Base-by-base conservation (phyloP, 2,329 filamentous ascomycete genomes). In the Verticillium dahliae region DNA sequence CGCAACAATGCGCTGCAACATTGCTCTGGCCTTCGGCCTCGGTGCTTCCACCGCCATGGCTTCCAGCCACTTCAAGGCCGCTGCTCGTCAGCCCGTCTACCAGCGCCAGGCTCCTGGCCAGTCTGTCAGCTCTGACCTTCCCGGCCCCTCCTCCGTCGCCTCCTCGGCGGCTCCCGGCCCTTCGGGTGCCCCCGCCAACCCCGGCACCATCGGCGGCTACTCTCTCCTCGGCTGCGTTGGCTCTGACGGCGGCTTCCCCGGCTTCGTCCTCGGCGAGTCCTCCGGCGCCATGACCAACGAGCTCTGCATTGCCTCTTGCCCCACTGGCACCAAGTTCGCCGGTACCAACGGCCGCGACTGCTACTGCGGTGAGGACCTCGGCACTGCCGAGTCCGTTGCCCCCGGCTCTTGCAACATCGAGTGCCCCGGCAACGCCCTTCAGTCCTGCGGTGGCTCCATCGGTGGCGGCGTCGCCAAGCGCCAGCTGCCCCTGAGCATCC, bases 321-420 rank as follows among this genome's bases (percentile, higher is more conserved):
- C 62, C 7, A 64, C 61, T 58, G 62, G 52, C 9, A 59, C 60
- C 50, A 55, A 54, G 54, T 65, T 58, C 60, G 60, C 58, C 2
- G 64, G n/a, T 14, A 45, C 35, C 41, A 50, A 35, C 33, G 58
- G 41, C 58, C 50, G 58, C 11, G 70, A 69, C 27, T 83, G 80
- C 67, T 81, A 79, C 69, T 83, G 81, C 61, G 78, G 79, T 38
- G 70, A 75, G 13, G 62, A 59, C 1, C 70, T 82, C 18, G 76
- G 34, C 58, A 14, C 35, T 18, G 69, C 70, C 4, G 71, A 74
- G 55, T 77, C 79, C n/a, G 58, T 62, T 1, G 68, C 68, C 54
- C 69, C 71, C 56, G 65, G 64, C 15, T 63, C 66, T 38, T 81
- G 80, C 64, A 65, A 76, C 59, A 65, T 66, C 2, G 68, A 69